Conservation (phyloP, 441 rosid species). For the Erodium trifolium region DNA sequence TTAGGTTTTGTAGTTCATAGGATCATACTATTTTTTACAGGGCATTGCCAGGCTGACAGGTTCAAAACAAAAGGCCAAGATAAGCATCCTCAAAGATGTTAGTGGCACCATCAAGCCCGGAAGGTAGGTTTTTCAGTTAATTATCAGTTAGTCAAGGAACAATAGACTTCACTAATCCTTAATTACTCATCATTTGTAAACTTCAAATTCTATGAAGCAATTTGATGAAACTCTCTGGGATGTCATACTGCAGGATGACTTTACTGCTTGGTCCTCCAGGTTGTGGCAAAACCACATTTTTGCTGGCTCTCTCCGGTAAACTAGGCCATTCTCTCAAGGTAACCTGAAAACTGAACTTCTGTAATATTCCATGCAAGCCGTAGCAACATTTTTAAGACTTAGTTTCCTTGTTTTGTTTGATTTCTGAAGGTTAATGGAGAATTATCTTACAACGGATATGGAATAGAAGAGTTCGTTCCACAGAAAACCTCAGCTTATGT, state of each 20-base stretch:
- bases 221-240: no score
- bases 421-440: constrained; percentile 33
- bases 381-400: background rate
- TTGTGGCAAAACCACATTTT: constrained; percentile 57
- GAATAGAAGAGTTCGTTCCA: constrained; percentile 41
- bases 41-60: constrained; percentile 19
- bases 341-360: constrained; percentile 6
- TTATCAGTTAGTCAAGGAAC: background rate
- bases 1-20: background rate
- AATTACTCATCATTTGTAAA: no score
- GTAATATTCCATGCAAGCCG: background rate
- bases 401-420: constrained; percentile 1
- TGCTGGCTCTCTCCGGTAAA: constrained; percentile 49
- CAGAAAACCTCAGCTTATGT: constrained; percentile 53
- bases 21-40: constrained; percentile 20
- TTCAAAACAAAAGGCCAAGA: constrained; percentile 28
- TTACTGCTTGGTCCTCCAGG: constrained; percentile 69
- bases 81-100: constrained; percentile 36
- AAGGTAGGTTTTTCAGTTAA: constrained; percentile 27
- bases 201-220: no score
- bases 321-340: constrained; percentile 45
- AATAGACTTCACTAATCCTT: no score
- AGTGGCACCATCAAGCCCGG: constrained; percentile 44
- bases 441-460: constrained; percentile 37
- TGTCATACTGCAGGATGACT: constrained; percentile 40